Base-by-base conservation (phyloP, 1,284 basidiomycete genomes). In the Fistulina hepatica region DNA sequence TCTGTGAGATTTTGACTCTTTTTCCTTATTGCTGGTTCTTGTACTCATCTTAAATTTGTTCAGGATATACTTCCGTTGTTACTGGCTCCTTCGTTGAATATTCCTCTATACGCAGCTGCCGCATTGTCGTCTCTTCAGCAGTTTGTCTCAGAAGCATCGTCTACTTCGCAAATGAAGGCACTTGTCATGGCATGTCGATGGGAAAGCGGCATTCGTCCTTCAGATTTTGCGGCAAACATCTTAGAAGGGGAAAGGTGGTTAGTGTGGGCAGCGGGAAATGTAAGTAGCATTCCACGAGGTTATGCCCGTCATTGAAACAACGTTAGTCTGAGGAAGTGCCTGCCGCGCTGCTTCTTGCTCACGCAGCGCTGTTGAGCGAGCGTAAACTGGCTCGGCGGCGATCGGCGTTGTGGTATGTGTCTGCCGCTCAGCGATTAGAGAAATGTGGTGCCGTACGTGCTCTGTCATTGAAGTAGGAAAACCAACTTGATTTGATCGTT, bases 181-280 rank as follows among this genome's bases (percentile, higher is more conserved):
- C 60, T 88, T 2, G 58, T 62, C 17, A 77, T 67, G 49, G 81
- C 79, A 6, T 69, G 81, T 24, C 74, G 82, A 12, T 88, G 83
- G 83, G 81, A 82, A 49, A 61, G 63, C 22, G 73, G 75, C 3
- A 75, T 85, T 26, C 51, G 61, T n/a, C 56, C 53, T 16, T 51
- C 56, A 8, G 80, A 85, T 37, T 78, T 83, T 48, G 46, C 75
- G 7, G 60, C 65, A 33, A 56, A 63, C 34, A 49, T 60, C 9
- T 52, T 85, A 22, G 80, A 81, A 46, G 84, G 82, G 2, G 84
- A 88, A 46, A 62, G 78, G 41, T 88, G 83, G 83, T 58, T 88
- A 5, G 78, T 83, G 9, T 82, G 73, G 72, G 83, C 83, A 30
- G 81, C 83, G 21, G 77, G 76, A 46, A 73, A 74, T 57, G 84